These are phyloP conservation scores for Orbilia ellipsospora DNA, from an alignment of 2,329 filamentous ascomycete genomes.

Conservation along the genomic window DNA sequence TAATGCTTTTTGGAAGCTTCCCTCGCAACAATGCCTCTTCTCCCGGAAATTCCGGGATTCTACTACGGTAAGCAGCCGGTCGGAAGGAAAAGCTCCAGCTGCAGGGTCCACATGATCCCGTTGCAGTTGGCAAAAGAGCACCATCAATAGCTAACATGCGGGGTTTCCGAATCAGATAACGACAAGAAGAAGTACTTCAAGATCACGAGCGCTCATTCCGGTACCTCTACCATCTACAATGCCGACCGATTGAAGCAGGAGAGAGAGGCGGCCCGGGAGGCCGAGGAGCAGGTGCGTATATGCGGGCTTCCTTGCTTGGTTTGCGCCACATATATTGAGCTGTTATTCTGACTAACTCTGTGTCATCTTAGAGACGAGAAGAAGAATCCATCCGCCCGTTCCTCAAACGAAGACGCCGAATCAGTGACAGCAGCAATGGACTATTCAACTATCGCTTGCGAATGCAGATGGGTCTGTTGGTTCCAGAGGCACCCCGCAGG, in stretches of 20 bases:
- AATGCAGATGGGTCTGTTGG: conserved; percentile 51
- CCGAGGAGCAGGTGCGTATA: conserved; percentile 45
- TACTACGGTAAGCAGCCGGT: conserved; percentile 49
- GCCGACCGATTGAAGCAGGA: conserved; percentile 50
- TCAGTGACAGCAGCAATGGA: conserved; percentile 49
- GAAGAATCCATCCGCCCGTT: conserved; percentile 43
- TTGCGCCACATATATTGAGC: neutral
- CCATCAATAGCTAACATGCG: conserved; percentile 20
- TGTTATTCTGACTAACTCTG: conserved; percentile 8
- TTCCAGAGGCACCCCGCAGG: conserved; percentile 32
- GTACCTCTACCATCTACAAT: conserved; percentile 49
- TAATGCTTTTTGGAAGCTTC: conserved; percentile 55
- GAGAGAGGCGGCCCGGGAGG: conserved; percentile 41
- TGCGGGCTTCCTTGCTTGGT: neutral
- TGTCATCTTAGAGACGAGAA: conserved; percentile 30
- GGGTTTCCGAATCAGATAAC: conserved; percentile 30
- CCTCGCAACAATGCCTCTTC: conserved; percentile 52
- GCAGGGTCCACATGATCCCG: conserved; percentile 4
- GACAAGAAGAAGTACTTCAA: conserved; percentile 55
- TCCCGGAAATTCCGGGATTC: conserved; percentile 56
- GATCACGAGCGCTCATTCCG: conserved; percentile 46
- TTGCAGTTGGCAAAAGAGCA: neutral
- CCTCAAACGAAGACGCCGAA: conserved; percentile 39
- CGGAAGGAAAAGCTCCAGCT: neutral
- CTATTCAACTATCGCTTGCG: conserved; percentile 50